Evolutionary conservation across 257 asterid genomes (phyloP).

Genomic region (Catharanthus roseus): DNA sequence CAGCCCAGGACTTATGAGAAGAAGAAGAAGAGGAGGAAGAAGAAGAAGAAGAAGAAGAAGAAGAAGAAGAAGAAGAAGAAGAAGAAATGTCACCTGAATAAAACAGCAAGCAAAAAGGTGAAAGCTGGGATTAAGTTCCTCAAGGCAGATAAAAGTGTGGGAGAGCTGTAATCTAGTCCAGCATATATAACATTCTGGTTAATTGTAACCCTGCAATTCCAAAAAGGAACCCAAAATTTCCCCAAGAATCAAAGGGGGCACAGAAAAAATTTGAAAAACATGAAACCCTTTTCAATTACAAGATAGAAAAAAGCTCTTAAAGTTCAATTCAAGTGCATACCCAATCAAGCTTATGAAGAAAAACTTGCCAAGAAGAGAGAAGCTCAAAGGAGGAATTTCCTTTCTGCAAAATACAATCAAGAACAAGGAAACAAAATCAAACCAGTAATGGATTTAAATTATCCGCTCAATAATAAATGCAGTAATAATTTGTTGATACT

Average conservation of each 20-base stretch:
- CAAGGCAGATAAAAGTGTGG: conserved; percentile 41
- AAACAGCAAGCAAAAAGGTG: conserved; percentile 39
- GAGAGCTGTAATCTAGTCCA: conserved; percentile 34
- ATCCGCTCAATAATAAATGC: neutral
- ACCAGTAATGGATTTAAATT: neutral
- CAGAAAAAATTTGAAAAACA: neutral
- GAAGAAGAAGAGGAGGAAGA: no score
- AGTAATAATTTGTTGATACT: neutral
- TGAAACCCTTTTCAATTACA: neutral
- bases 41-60: no score
- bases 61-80: no score
- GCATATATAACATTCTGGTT: conserved; percentile 21
- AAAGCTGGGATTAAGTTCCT: conserved; percentile 38
- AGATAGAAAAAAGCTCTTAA: neutral
- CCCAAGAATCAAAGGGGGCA: neutral
- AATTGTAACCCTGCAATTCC: conserved; percentile 19
- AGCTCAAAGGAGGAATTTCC: conserved; percentile 22
- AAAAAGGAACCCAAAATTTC: neutral
- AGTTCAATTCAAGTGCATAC: conserved; percentile 12
- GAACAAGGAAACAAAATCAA: neutral
- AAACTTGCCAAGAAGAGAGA: conserved; percentile 18
- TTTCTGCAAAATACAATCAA: conserved; percentile 23
- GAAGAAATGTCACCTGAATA: conserved; percentile 25
- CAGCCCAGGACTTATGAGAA: neutral
- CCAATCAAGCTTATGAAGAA: conserved; percentile 30